These are phyloP conservation scores for Chalciporus sp. DNA, from an alignment of 1,284 basidiomycete species.

Conservation along the genomic window DNA sequence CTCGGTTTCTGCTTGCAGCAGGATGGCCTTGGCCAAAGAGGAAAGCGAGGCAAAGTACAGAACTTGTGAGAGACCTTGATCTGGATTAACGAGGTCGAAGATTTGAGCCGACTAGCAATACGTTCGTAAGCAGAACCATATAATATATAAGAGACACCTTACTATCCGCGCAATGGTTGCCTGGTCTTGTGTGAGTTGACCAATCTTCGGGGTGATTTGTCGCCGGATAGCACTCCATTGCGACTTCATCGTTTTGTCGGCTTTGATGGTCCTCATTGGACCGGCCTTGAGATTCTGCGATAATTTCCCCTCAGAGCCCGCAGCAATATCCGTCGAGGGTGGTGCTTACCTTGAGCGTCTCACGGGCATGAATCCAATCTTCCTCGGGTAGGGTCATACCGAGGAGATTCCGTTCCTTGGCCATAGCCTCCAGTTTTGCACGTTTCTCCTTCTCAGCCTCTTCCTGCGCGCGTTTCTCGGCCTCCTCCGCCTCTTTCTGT, in stretches of 20 bases:
- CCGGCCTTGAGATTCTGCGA: conserved; percentile 69
- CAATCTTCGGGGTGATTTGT: conserved; percentile 88
- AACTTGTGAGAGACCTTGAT: conserved; percentile 40
- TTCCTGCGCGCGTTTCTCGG: conserved; percentile 37
- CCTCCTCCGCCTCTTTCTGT: conserved; percentile 40
- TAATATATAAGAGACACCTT: conserved; percentile 35
- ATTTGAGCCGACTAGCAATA: conserved; percentile 67
- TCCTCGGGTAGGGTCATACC: conserved; percentile 57
- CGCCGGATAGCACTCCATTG: conserved; percentile 72
- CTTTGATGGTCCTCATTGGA: conserved; percentile 77
- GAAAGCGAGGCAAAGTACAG: conserved; percentile 83
- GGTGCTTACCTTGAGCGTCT: conserved; percentile 55
- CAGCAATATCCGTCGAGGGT: conserved; percentile 16
- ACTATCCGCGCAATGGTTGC: conserved; percentile 74
- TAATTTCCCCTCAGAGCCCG: conserved; percentile 24
- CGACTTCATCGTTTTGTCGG: conserved; percentile 54
- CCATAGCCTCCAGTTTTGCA: conserved; percentile 35
- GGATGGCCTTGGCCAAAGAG: conserved; percentile 85
- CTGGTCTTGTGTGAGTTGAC: conserved; percentile 86
- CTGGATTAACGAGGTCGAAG: conserved; percentile 49
- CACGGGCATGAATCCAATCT: conserved; percentile 71
- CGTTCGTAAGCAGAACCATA: conserved; percentile 9
- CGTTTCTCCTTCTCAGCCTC: conserved; percentile 35
- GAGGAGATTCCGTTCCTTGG: conserved; percentile 37
- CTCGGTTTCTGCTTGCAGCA: conserved; percentile 94